A percentile compares a stretch with the other conserved stretches of the same genome.
These are phyloP conservation scores for Prototheca stagnorum DNA, from an alignment of 163 green algal genomes.

Conservation along the genomic window DNA sequence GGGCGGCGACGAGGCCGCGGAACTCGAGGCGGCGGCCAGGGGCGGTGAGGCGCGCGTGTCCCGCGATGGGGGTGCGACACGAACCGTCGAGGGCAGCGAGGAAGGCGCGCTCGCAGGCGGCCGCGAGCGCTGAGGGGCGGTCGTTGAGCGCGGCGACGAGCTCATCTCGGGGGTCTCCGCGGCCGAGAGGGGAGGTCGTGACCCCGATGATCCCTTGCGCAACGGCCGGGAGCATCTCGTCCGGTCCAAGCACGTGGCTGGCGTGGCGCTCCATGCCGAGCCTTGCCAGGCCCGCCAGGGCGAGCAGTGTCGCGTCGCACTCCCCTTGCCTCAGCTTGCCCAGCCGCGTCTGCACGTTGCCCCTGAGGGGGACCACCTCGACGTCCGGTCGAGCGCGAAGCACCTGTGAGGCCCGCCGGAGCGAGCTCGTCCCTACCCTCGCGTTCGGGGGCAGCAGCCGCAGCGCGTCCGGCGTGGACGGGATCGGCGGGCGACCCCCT, in stretches of 20 bases:
- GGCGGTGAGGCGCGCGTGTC: constrained; percentile 21
- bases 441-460: constrained; percentile 77
- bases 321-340: constrained; percentile 87
- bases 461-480: constrained; percentile 66
- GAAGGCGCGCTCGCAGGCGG: constrained; percentile 89
- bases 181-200: too few species aligned
- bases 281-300: constrained; percentile 84
- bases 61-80: constrained; percentile 90
- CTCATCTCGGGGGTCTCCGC: too few species aligned
- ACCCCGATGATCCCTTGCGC: too few species aligned
- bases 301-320: constrained; percentile 83
- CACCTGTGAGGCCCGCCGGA: constrained; percentile 86
- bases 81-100: constrained; percentile 87
- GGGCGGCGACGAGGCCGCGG: too few species aligned
- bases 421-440: constrained; percentile 72
- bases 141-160: constrained; percentile 84
- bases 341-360: constrained; percentile 94
- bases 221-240: constrained; percentile 95
- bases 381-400: constrained; percentile 81
- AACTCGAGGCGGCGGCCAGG: too few species aligned
- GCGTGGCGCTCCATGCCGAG: constrained; percentile 86
- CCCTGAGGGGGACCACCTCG: constrained; percentile 86
- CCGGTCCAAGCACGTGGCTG: constrained; percentile 63
- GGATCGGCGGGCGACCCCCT: too few species aligned
- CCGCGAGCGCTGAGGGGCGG: constrained; percentile 83